phyloP scores from a whole-genome alignment of 116 monocot species.

The Papilionanthe hybrid region DNA sequence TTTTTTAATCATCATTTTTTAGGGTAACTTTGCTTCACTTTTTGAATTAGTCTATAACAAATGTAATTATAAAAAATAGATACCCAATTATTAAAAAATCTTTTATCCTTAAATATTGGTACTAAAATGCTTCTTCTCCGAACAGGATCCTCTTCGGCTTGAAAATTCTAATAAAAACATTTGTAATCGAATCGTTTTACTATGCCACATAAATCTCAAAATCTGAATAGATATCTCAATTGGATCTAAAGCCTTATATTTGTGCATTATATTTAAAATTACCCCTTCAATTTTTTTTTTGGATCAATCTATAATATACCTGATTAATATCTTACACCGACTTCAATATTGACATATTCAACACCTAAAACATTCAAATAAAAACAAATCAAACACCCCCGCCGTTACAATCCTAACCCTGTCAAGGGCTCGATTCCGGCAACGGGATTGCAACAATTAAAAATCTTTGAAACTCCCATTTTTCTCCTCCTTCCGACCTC shows the following conservation, averaged over 20 bases:
- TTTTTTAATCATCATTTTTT: background rate
- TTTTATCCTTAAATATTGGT: background rate
- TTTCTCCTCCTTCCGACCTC: no score
- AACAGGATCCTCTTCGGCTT: background rate
- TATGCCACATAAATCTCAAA: no score
- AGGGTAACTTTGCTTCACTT: background rate
- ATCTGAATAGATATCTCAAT: no score
- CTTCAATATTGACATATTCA: no score
- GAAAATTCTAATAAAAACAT: background rate
- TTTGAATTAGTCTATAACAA: background rate
- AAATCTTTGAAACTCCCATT: no score
- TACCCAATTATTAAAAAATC: background rate
- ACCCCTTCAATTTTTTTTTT: background rate
- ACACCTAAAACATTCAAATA: no score
- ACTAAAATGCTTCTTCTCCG: background rate
- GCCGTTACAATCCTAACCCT: no score
- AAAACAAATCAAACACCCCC: no score
- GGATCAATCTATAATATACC: background rate
- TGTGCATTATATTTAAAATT: background rate
- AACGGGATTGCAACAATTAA: no score
- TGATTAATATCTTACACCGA: background rate
- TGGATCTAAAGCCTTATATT: background rate
- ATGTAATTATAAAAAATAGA: background rate
- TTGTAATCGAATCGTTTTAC: no score
- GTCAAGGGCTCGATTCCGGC: no score